These are phyloP conservation scores for Trichophyton schoenleinii DNA, from an alignment of 2,329 filamentous ascomycete genomes.

Conservation along the genomic window DNA sequence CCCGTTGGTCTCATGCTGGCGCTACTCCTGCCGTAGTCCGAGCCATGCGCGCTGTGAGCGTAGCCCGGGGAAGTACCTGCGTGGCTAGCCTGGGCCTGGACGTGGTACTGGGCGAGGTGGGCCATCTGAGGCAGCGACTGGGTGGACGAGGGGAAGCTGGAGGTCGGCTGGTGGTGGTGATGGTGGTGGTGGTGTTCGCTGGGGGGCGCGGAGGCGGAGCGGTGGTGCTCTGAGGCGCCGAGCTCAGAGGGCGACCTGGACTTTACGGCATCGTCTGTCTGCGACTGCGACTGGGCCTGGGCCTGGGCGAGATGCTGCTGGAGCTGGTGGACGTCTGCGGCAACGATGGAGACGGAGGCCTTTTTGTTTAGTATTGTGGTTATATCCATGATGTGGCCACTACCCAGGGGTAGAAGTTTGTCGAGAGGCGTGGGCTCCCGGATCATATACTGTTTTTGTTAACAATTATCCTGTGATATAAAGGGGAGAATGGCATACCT, in stretches of 20 bases:
- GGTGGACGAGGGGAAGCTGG: constrained; percentile 43
- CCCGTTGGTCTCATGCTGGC: constrained; percentile 30
- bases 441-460: not conserved
- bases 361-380: constrained; percentile 41
- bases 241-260: constrained; percentile 39
- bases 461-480: too few relatives aligned
- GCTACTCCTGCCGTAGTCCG: not conserved
- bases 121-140: constrained; percentile 40
- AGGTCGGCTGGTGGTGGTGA: too few relatives aligned
- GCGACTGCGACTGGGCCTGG: constrained; percentile 13
- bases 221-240: constrained; percentile 45
- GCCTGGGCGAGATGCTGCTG: constrained; percentile 34
- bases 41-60: constrained; percentile 35
- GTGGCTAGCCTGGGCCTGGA: constrained; percentile 41
- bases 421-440: not conserved
- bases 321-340: constrained; percentile 26
- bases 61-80: constrained; percentile 31
- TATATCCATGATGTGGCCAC: constrained; percentile 34
- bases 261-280: constrained; percentile 19
- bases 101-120: constrained; percentile 42
- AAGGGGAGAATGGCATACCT: too few relatives aligned
- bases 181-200: constrained; percentile 40
- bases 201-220: constrained; percentile 37
- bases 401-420: not conserved
- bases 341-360: constrained; percentile 33